Base-by-base conservation (phyloP, 225 moss, liverwort and hornwort species). In the Thuidium tamariscinum region DNA sequence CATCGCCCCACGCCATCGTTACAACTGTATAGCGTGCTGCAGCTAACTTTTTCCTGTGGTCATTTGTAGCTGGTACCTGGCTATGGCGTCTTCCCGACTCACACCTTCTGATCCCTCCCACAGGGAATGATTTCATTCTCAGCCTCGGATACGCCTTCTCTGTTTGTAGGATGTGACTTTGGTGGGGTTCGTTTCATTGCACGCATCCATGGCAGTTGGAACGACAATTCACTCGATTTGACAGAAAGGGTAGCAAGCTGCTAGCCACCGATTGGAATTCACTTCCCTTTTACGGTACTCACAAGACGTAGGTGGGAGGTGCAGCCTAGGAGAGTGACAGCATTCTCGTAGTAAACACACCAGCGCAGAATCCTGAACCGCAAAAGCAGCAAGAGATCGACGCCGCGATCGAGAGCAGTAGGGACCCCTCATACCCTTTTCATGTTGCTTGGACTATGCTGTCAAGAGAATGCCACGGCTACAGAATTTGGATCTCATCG, bases 181-280 rank as follows among this genome's bases (percentile, higher is more conserved):
- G 66, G 6, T 51, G 82, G 77, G 55, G 66, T 48, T 77, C 44
- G 1, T 67, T 68, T 76, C 44, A 2, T 68, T 61, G 27, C 90
- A 90, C 85, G 87, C 81, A 66, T 86, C 77, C 32, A 42, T 51
- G 82, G 85, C 51, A 83, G 86, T 54, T 88, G 86, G 74, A 80
- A 26, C 37, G 72, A 49, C 29, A 21, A 22, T 49, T 74, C 60
- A 44, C n/a, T 65, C 23, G 78, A 52, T 44, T 57, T 74, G 82
- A 82, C 83, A 82, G 78, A 83, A 80, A 88, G 86, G 68, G 74
- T 42, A 26, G 77, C 29, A n/a, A 23, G 17, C 74, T 26, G n/a
- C 57, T 72, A 36, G 37, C 41, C 60, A 29, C 72, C 63, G 84
- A 74, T 48, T 37, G n/a, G 59, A 79, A 79, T 69, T 59, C 15